Conservation (phyloP, 345 rosid species). For the Orychophragmus violaceus region DNA sequence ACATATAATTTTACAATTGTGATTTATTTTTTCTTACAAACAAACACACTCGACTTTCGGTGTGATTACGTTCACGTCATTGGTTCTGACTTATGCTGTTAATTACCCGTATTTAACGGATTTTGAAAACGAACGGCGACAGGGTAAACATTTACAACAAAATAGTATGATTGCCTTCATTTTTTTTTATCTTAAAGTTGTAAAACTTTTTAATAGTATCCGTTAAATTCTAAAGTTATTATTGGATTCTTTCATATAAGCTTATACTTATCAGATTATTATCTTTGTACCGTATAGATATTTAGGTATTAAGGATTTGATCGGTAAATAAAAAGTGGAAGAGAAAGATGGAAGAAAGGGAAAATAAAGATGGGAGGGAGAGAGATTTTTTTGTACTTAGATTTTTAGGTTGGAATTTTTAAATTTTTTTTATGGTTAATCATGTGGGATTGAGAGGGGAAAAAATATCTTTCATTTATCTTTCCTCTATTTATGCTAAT, state of each 20-base stretch:
- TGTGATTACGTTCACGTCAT: constrained; percentile 2
- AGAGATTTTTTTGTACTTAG: too few relatives aligned
- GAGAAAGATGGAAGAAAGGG: too few relatives aligned
- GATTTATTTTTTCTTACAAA: neutral
- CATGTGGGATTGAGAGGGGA: too few relatives aligned
- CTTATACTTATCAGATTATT: neutral
- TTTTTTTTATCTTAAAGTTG: neutral
- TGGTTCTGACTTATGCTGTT: constrained; percentile 11
- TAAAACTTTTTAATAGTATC: neutral
- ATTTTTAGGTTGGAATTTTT: too few relatives aligned
- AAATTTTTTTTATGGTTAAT: too few relatives aligned
- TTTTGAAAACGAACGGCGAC: neutral
- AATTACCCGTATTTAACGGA: constrained; percentile 8
- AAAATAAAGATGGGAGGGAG: too few relatives aligned
- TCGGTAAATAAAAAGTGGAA: too few relatives aligned
- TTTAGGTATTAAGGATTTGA: too few relatives aligned
- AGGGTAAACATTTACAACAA: constrained; percentile 1
- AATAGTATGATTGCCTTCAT: neutral
- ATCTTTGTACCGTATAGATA: neutral
- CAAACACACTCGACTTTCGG: neutral
- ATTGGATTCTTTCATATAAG: neutral
- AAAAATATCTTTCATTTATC: too few relatives aligned
- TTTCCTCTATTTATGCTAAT: too few relatives aligned
- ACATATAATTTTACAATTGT: neutral
- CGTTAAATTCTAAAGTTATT: neutral